A percentile compares a stretch with the other conserved stretches of the same genome.
phyloP scores from a whole-genome alignment of 225 moss, liverwort and hornwort species.

The Rhytidiadelphus loreus region DNA sequence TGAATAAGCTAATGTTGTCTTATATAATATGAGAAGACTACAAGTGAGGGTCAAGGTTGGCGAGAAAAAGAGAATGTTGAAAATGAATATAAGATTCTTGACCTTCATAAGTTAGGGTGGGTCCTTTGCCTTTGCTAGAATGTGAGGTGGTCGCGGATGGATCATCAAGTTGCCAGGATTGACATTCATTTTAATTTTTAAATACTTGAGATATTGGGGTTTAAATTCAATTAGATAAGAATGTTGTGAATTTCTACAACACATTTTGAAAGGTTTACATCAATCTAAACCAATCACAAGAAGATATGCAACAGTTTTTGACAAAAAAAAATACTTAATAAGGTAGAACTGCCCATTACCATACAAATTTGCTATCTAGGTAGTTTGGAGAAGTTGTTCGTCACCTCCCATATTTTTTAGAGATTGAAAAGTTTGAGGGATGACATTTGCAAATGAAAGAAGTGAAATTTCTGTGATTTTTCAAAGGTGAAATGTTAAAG shows the following conservation, averaged over 20 bases:
- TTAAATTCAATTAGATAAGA: too few relatives aligned
- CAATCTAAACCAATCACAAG: background rate
- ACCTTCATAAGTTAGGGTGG: fast-evolving
- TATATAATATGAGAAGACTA: background rate
- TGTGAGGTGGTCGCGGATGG: background rate
- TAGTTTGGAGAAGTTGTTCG: too few relatives aligned
- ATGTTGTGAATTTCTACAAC: background rate
- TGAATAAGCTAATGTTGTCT: background rate
- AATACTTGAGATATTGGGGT: too few relatives aligned
- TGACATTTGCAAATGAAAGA: too few relatives aligned
- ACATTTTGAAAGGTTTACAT: background rate
- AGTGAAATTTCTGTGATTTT: too few relatives aligned
- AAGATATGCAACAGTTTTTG: background rate
- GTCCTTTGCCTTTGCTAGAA: background rate
- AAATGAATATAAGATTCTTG: background rate
- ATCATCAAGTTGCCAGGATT: background rate
- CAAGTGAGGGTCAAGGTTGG: background rate
- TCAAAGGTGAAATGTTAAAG: too few relatives aligned
- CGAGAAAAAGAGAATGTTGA: background rate
- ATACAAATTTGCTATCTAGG: too few relatives aligned
- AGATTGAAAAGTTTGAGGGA: too few relatives aligned
- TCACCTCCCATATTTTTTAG: too few relatives aligned
- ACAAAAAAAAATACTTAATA: background rate
- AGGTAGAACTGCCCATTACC: too few relatives aligned
- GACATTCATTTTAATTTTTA: background rate